phyloP scores from a whole-genome alignment of 2,329 filamentous ascomycete genomes.

The Tolypocladium nubicola region DNA sequence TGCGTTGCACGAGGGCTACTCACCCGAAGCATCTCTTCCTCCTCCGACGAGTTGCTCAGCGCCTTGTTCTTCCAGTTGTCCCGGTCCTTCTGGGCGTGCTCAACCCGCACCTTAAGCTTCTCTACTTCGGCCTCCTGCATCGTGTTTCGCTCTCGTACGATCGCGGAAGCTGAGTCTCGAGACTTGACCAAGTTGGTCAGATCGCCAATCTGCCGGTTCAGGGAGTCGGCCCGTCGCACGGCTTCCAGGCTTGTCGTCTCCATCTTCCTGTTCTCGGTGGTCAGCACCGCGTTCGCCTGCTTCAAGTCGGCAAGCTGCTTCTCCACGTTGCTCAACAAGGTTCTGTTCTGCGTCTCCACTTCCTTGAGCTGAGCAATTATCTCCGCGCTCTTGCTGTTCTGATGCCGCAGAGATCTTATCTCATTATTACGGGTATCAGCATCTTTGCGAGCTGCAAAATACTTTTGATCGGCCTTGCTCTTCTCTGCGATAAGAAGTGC shows the following conservation, averaged over 20 bases:
- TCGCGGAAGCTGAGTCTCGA: constrained; percentile 55
- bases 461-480: constrained; percentile 94
- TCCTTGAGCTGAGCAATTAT: constrained; percentile 93
- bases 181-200: constrained; percentile 62
- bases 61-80: constrained; percentile 81
- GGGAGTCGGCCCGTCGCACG: constrained; percentile 55
- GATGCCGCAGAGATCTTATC: constrained; percentile 65
- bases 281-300: constrained; percentile 62
- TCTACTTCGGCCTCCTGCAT: constrained; percentile 67
- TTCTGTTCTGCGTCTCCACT: constrained; percentile 65
- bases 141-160: constrained; percentile 45
- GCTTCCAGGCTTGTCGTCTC: constrained; percentile 65
- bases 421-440: constrained; percentile 79
- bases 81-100: constrained; percentile 70
- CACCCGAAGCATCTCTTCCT: constrained; percentile 79
- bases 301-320: constrained; percentile 81
- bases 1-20: constrained; percentile 26
- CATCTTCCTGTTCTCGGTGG: constrained; percentile 62
- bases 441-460: constrained; percentile 89
- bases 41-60: constrained; percentile 67
- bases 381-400: constrained; percentile 84
- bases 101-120: constrained; percentile 65
- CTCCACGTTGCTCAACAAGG: constrained; percentile 72
- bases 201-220: constrained; percentile 67
- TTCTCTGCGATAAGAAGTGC: constrained; percentile 73